These are phyloP conservation scores for Exophiala alcalophila DNA, from an alignment of 2,329 filamentous ascomycete genomes.

Conservation along the genomic window DNA sequence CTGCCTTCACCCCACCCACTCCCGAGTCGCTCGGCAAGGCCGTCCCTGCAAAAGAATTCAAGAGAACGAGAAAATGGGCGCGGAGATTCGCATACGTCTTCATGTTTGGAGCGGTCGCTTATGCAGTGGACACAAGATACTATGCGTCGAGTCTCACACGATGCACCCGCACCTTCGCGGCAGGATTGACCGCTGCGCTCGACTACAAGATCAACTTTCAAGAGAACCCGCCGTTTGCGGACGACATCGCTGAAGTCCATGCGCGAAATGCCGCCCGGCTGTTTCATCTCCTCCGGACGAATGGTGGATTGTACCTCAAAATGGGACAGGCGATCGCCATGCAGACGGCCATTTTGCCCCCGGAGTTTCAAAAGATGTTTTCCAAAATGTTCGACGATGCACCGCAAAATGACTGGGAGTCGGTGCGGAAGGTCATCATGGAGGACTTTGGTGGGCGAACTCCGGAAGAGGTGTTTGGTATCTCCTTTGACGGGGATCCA, in stretches of 20 bases:
- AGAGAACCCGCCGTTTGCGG: slow-evolving; percentile 69
- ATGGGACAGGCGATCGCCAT: slow-evolving; percentile 98
- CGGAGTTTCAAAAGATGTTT: slow-evolving; percentile 96
- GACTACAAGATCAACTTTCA: slow-evolving; percentile 98
- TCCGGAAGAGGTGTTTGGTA: slow-evolving; percentile 86
- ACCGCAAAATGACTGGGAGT: slow-evolving; percentile 83
- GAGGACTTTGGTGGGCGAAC: slow-evolving; percentile 84
- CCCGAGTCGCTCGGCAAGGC: slow-evolving; percentile 75
- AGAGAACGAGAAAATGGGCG: slow-evolving; percentile 69
- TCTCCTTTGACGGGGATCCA: slow-evolving; percentile 70
- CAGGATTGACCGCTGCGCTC: slow-evolving; percentile 73
- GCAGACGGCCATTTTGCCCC: slow-evolving; percentile 90
- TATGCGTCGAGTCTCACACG: slow-evolving; percentile 78
- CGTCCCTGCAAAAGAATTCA: slow-evolving; percentile 66
- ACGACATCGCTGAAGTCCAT: slow-evolving; percentile 74
- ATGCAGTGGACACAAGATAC: slow-evolving; percentile 67
- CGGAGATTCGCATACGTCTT: slow-evolving; percentile 67
- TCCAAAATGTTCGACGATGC: slow-evolving; percentile 96
- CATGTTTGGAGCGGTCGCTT: slow-evolving; percentile 59
- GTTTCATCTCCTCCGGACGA: slow-evolving; percentile 74
- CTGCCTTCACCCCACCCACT: slow-evolving; percentile 67
- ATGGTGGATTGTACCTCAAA: slow-evolving; percentile 94
- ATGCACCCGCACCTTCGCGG: slow-evolving; percentile 75
- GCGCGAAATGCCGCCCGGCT: slow-evolving; percentile 77
- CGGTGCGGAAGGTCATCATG: slow-evolving; percentile 78